A percentile compares a stretch with the other conserved stretches of the same genome.
Evolutionary conservation across 1,284 basidiomycete species (phyloP).

Genomic region (Coniferiporia weirii): DNA sequence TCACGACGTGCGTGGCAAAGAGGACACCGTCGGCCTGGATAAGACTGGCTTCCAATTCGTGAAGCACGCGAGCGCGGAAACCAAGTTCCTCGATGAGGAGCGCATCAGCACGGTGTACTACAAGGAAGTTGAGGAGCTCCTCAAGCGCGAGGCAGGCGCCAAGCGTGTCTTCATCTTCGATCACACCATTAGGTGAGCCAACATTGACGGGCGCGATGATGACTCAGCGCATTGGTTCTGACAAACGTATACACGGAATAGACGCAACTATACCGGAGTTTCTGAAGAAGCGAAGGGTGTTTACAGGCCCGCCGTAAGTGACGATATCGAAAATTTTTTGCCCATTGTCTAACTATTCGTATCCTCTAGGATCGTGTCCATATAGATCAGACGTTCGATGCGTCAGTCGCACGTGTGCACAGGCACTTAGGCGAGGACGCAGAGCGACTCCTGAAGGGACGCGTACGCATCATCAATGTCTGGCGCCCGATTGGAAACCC

Average conservation of each 20-base stretch:
- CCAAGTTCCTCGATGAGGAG: constrained; percentile 21
- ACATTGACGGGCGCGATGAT: not conserved
- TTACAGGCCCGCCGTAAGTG: not conserved
- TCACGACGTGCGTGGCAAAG: constrained; percentile 16
- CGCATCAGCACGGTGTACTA: constrained; percentile 25
- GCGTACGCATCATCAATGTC: constrained; percentile 53
- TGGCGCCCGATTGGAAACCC: constrained; percentile 47
- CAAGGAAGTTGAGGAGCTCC: constrained; percentile 23
- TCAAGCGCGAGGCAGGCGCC: constrained; percentile 28
- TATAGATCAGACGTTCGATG: constrained; percentile 52
- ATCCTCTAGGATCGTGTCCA: constrained; percentile 35
- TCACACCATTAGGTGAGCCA: constrained; percentile 8
- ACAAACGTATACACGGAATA: constrained; percentile 11
- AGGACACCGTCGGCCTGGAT: constrained; percentile 21
- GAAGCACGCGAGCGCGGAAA: constrained; percentile 12
- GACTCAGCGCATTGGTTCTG: constrained; percentile 20
- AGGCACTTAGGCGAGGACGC: constrained; percentile 46
- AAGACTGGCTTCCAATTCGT: constrained; percentile 19
- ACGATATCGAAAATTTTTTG: not conserved
- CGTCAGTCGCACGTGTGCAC: constrained; percentile 46
- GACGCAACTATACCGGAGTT: not conserved
- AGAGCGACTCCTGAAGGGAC: constrained; percentile 39
- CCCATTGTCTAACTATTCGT: not conserved
- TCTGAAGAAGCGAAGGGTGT: not conserved
- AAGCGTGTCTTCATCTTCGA: constrained; percentile 28